Evolutionary conservation across 805 yeast species (phyloP).

Genomic region (Brettanomyces custersianus): DNA sequence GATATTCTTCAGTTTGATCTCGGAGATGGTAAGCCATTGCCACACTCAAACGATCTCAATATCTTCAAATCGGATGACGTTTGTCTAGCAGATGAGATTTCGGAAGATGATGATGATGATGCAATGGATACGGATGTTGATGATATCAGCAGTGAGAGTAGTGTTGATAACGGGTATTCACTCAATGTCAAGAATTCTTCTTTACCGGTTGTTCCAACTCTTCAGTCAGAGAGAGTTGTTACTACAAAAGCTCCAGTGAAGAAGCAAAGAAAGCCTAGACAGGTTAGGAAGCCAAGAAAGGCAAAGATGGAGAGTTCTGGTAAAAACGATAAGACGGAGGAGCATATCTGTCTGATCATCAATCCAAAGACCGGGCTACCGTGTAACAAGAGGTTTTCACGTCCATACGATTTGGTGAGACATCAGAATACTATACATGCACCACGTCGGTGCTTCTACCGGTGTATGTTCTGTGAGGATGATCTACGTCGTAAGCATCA

Average conservation of each 20-base stretch:
- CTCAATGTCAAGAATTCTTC: neutral
- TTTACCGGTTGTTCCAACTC: neutral
- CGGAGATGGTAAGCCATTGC: conserved; percentile 17
- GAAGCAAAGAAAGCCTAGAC: neutral
- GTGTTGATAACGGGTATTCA: conserved; percentile 13
- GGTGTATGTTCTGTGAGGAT: conserved; percentile 80
- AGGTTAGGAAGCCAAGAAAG: neutral
- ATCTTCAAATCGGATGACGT: conserved; percentile 24
- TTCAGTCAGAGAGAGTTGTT: neutral
- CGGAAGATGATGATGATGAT: conserved; percentile 25
- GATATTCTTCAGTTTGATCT: conserved; percentile 21
- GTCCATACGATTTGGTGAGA: conserved; percentile 90
- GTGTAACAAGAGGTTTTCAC: conserved; percentile 75
- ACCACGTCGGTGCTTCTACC: conserved; percentile 71
- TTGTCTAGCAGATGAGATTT: conserved; percentile 22
- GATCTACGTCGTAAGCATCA: conserved; percentile 38
- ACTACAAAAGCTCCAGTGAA: neutral
- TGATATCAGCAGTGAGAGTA: conserved; percentile 19
- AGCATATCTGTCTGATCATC: conserved; percentile 49
- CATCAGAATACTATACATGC: conserved; percentile 97
- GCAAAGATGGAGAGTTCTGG: neutral
- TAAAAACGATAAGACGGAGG: conserved; percentile 10
- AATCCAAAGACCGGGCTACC: conserved; percentile 54
- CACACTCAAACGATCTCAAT: conserved; percentile 24
- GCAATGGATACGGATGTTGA: conserved; percentile 23